phyloP scores from a whole-genome alignment of 306 rosid species.

The Gastrolobium bilobum region DNA sequence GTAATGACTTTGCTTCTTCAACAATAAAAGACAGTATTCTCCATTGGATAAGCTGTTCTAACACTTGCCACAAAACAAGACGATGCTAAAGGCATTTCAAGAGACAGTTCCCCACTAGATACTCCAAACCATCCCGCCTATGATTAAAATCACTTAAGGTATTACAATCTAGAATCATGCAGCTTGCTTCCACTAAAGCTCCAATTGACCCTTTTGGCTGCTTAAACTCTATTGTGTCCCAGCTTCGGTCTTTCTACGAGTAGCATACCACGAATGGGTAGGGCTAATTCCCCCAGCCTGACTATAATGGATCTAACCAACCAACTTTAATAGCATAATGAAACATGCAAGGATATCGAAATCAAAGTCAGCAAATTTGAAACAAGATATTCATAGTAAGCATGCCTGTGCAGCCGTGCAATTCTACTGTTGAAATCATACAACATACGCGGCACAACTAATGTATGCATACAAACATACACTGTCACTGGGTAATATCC shows the following conservation, averaged over 20 bases:
- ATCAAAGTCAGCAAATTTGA: not conserved
- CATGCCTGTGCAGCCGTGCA: not conserved
- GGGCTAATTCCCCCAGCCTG: not conserved
- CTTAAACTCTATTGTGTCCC: not conserved
- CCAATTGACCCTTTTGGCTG: not conserved
- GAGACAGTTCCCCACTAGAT: not conserved
- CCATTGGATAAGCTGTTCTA: not conserved
- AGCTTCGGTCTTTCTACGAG: too few relatives aligned
- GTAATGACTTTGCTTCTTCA: not conserved
- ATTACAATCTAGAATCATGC: not conserved
- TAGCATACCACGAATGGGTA: not conserved
- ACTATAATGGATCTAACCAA: not conserved
- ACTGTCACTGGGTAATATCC: too few relatives aligned
- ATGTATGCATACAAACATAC: too few relatives aligned
- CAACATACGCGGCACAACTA: too few relatives aligned
- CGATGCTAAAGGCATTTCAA: not conserved
- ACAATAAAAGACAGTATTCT: not conserved
- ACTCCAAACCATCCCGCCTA: not conserved
- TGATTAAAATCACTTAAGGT: not conserved
- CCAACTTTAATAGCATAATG: not conserved
- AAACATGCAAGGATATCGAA: not conserved
- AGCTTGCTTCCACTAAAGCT: constrained; percentile 10
- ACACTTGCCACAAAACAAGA: not conserved
- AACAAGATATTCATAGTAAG: not conserved
- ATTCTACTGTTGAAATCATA: too few relatives aligned